Evolutionary conservation across 108 stramenopile species (phyloP), one percentile per base, ranked within the genome.

Genomic region (Pseudonitzschia multistriata): DNA sequence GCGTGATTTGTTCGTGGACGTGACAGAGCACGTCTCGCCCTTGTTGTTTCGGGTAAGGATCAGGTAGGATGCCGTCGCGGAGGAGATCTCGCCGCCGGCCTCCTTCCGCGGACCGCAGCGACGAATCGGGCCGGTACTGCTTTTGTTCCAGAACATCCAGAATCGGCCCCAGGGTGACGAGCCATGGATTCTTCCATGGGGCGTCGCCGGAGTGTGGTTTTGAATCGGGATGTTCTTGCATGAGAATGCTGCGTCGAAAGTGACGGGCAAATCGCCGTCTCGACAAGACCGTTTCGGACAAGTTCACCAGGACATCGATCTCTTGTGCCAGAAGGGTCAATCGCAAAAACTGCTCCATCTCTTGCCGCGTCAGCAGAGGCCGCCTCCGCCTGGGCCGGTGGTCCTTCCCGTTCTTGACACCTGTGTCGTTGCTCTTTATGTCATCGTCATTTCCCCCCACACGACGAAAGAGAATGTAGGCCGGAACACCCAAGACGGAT

Each of bases 331-430:
- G 24, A 1, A 72, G 42, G 17, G 48, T n/a, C 19, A 81, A 35
- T 48, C 52, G 42, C 19, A 81, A 21, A 47, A 81, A 73, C 14
- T 61, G 55, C 45, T 81, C 66, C 24, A 63, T 72, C 64, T 81
- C 80, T 17, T 64, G 55, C 13, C 72, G 55, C 8, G 72, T 70
- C 36, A 81, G 45, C 10, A 81, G 55, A 22, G 75, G 80, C 3
- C 33, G 57, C 19, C 5, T 3, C 0, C 34, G 40, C n/a, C 67
- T 24, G 17, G 40, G 56, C 21, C 50, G 2, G 5, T 2, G 24
- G 11, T 19, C 31, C 22, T 47, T 64, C 21, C 27, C 28, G 22
- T 39, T 6, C 25, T 40, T 55, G 11, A 19, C 21, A 8, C 31
- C 29, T 13, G 21, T 7, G 15, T 7, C 33, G n/a, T 8, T 27